A percentile compares a stretch with the other conserved stretches of the same genome.
Evolutionary conservation across 1,284 basidiomycete genomes (phyloP).

Genomic region (Rugosomyces carneus): DNA sequence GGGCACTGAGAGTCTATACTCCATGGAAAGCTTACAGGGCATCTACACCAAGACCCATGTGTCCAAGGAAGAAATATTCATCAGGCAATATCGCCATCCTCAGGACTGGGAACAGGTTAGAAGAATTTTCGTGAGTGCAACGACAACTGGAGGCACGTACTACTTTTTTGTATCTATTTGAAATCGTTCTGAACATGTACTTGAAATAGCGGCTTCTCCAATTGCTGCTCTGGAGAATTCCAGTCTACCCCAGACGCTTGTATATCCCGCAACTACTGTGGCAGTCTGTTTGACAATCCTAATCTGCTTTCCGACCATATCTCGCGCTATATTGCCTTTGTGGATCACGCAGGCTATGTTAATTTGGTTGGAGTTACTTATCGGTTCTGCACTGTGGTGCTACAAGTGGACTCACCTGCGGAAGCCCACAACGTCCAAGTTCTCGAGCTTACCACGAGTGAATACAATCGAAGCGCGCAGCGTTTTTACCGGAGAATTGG

Average conservation of each 20-base stretch:
- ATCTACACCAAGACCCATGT: neutral
- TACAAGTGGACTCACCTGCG: too few relatives aligned
- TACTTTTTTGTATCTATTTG: too few relatives aligned
- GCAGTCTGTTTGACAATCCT: neutral
- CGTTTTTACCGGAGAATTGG: slow-evolving; percentile 12
- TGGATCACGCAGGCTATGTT: slow-evolving; percentile 1
- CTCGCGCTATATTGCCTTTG: neutral
- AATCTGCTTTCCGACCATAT: neutral
- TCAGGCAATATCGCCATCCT: slow-evolving; percentile 11
- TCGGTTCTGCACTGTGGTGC: slow-evolving; percentile 1
- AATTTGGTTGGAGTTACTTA: neutral
- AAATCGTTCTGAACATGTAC: neutral
- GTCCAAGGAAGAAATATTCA: neutral
- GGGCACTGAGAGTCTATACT: too few relatives aligned
- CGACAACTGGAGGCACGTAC: slow-evolving; percentile 11
- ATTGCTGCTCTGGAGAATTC: slow-evolving; percentile 3
- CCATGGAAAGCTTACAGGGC: too few relatives aligned
- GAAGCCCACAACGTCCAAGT: slow-evolving; percentile 9
- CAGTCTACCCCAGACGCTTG: neutral
- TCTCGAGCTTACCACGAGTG: slow-evolving; percentile 14
- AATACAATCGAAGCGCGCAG: slow-evolving; percentile 10
- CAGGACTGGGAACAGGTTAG: slow-evolving; percentile 6
- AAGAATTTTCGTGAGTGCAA: slow-evolving; percentile 11
- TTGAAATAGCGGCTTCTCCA: slow-evolving; percentile 7
- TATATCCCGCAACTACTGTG: neutral